A percentile compares a stretch with the other conserved stretches of the same genome.
Evolutionary conservation across 2,329 filamentous ascomycete species (phyloP).

Genomic region (Immersiporthe knoxdaviesiana): DNA sequence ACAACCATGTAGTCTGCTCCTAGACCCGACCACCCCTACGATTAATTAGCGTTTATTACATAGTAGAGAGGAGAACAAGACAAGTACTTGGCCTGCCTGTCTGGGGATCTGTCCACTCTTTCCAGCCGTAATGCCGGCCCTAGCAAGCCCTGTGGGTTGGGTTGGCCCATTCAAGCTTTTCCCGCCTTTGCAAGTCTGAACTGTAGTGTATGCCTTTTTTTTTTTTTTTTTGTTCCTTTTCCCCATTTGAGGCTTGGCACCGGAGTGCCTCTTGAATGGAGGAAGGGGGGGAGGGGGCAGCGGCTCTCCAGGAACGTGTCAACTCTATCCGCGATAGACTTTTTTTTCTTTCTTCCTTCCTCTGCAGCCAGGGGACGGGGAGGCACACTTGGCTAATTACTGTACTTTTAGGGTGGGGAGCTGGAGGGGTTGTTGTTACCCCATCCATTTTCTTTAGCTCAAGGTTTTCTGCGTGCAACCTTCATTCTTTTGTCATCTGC

Average conservation of each 20-base stretch:
- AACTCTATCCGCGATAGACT: neutral
- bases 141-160: neutral
- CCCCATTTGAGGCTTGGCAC: neutral
- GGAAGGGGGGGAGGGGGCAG: neutral
- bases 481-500: conserved; percentile 9
- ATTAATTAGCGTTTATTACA: neutral
- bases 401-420: neutral
- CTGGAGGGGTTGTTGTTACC: neutral
- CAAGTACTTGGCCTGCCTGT: neutral
- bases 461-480: conserved; percentile 9
- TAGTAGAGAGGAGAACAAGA: neutral
- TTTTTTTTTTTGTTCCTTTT: too few species aligned
- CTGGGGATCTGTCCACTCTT: neutral
- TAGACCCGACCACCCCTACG: neutral
- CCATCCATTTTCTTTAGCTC: too few species aligned
- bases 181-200: neutral
- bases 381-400: too few species aligned
- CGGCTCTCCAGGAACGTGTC: conserved; percentile 9
- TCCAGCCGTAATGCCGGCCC: neutral
- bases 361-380: neutral
- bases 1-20: neutral
- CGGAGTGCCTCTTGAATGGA: neutral
- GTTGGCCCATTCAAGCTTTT: neutral
- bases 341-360: too few species aligned
- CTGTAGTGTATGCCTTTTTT: too few species aligned